Percentiles rank a stretch among this genome's conserved stretches.
These are phyloP conservation scores for Ceratobasidium sp. DNA, from an alignment of 1,284 basidiomycete genomes.

Conservation along the genomic window DNA sequence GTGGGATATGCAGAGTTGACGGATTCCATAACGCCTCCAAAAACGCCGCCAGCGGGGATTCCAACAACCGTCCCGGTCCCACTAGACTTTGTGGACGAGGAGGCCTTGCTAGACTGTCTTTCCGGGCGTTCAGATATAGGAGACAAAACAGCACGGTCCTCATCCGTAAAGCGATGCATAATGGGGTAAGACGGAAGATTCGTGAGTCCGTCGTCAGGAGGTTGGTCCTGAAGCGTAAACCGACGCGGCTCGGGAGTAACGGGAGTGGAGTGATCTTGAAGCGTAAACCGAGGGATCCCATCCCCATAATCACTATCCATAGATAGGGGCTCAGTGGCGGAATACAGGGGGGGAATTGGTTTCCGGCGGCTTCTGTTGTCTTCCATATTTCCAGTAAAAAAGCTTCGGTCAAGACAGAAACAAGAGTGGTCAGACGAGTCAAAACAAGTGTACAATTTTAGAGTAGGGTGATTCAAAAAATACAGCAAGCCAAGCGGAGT, in stretches of 20 bases:
- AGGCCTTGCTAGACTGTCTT: conserved; percentile 42
- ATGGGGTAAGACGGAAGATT: conserved; percentile 16
- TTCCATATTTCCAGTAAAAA: conserved; percentile 14
- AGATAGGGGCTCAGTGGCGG: conserved; percentile 42
- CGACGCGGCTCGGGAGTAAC: conserved; percentile 24
- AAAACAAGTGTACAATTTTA: background rate
- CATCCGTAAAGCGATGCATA: conserved; percentile 38
- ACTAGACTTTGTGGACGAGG: conserved; percentile 20
- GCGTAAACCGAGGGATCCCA: conserved; percentile 18
- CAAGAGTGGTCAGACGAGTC: background rate
- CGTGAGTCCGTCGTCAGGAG: conserved; percentile 16
- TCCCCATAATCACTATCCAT: background rate
- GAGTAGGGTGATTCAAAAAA: conserved; percentile 12
- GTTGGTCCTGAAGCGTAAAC: conserved; percentile 28
- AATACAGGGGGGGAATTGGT: conserved; percentile 44
- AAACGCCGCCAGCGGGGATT: conserved; percentile 21
- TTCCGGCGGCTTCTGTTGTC: conserved; percentile 34
- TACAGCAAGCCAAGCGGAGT: background rate
- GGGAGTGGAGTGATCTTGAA: conserved; percentile 22
- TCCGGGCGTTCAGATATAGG: conserved; percentile 43
- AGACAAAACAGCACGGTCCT: conserved; percentile 43
- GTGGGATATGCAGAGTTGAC: conserved; percentile 34
- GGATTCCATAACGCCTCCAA: conserved; percentile 31
- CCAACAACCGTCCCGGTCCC: conserved; percentile 23
- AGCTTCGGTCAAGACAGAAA: background rate